phyloP scores from a whole-genome alignment of 1,284 basidiomycete genomes.

The Ganoderma boninense region DNA sequence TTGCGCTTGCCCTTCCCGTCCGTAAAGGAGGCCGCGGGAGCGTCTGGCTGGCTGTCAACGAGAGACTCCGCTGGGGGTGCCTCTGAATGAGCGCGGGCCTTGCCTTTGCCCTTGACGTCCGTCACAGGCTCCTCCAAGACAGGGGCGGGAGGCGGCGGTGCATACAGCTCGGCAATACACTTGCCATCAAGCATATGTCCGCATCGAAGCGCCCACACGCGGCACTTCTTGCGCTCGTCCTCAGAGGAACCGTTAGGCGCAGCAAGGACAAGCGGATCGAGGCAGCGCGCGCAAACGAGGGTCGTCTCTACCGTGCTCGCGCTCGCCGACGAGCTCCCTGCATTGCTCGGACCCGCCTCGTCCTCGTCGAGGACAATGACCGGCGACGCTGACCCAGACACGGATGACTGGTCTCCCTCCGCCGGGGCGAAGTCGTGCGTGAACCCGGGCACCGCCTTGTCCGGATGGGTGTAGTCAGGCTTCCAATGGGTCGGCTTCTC shows the following conservation, averaged over 20 bases:
- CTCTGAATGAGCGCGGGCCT: constrained; percentile 21
- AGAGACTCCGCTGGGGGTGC: not conserved
- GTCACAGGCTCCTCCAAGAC: not conserved
- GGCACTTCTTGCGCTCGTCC: constrained; percentile 47
- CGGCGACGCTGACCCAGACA: constrained; percentile 45
- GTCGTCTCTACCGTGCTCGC: constrained; percentile 38
- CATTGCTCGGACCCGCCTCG: constrained; percentile 28
- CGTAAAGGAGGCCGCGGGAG: not conserved
- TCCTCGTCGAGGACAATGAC: constrained; percentile 43
- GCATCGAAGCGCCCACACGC: constrained; percentile 75
- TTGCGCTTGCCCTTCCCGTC: constrained; percentile 34
- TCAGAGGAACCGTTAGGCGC: constrained; percentile 43
- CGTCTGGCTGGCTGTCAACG: not conserved
- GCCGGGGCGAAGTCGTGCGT: constrained; percentile 65
- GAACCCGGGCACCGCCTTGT: constrained; percentile 61
- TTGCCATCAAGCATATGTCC: constrained; percentile 82
- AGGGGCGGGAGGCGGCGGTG: constrained; percentile 43
- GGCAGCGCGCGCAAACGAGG: constrained; percentile 70
- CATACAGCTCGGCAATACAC: constrained; percentile 65
- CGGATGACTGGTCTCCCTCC: constrained; percentile 31
- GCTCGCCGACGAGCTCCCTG: constrained; percentile 26
- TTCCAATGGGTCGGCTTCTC: constrained; percentile 49
- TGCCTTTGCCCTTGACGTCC: constrained; percentile 27
- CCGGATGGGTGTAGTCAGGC: constrained; percentile 69
- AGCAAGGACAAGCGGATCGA: constrained; percentile 58